Evolutionary conservation across 2,329 filamentous ascomycete species (phyloP).

Genomic region (Monilinia aucupariae): DNA sequence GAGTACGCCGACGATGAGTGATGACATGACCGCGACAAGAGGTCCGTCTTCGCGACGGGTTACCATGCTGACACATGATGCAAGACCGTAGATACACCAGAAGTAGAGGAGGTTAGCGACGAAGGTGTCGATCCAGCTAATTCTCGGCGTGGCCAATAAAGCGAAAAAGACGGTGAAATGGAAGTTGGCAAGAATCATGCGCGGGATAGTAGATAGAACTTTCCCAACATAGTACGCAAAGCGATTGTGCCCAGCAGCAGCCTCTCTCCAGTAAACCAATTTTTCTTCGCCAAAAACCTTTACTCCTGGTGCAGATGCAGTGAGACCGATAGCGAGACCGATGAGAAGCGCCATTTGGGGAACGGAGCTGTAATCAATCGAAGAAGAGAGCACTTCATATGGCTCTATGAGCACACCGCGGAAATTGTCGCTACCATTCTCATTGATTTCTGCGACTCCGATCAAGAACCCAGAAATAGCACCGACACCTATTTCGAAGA

Average conservation of each 20-base stretch:
- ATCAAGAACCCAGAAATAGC: conserved; percentile 49
- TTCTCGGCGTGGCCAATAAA: conserved; percentile 2
- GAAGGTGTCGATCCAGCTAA: conserved; percentile 37
- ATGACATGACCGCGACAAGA: conserved; percentile 49
- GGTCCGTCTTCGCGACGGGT: conserved; percentile 52
- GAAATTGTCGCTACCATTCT: conserved; percentile 47
- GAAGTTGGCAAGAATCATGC: conserved; percentile 40
- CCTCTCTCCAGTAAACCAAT: conserved; percentile 49
- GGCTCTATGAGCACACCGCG: conserved; percentile 46
- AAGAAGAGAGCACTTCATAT: conserved; percentile 47
- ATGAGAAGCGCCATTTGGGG: conserved; percentile 49
- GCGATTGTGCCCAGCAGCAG: conserved; percentile 51
- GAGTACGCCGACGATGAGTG: conserved; percentile 49
- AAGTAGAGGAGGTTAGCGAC: conserved; percentile 51
- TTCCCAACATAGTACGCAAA: conserved; percentile 54
- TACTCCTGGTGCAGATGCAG: conserved; percentile 50
- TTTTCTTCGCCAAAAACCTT: conserved; percentile 37
- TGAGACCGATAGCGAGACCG: conserved; percentile 51
- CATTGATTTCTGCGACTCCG: conserved; percentile 46
- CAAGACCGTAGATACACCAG: conserved; percentile 43
- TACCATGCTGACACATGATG: conserved; percentile 49
- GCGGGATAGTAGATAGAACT: conserved; percentile 44
- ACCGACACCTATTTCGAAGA: conserved; percentile 50
- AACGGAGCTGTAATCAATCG: conserved; percentile 46
- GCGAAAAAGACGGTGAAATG: conserved; percentile 45